phyloP scores from a whole-genome alignment of 805 yeast species.

The Alloascoidea hylecoeti region DNA sequence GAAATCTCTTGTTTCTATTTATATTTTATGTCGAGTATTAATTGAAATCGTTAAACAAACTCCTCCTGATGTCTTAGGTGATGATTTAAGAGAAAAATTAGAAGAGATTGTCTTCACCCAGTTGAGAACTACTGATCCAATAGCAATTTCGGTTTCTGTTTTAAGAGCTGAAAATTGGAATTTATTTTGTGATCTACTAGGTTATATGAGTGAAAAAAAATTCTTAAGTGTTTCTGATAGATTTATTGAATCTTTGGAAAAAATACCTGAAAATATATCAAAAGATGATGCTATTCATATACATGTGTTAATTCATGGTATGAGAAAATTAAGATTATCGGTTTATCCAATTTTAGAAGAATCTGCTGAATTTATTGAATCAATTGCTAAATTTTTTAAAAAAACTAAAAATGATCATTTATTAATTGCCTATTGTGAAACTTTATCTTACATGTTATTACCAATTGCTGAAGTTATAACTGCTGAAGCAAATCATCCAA shows the following conservation, averaged over 20 bases:
- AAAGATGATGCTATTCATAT: constrained; percentile 44
- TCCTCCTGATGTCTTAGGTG: constrained; percentile 58
- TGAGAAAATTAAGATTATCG: constrained; percentile 69
- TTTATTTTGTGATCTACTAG: constrained; percentile 75
- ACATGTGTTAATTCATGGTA: constrained; percentile 74
- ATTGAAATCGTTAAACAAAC: constrained; percentile 88
- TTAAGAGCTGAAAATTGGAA: constrained; percentile 92
- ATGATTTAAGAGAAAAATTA: constrained; percentile 64
- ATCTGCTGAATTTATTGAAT: constrained; percentile 77
- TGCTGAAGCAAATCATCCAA: constrained; percentile 93
- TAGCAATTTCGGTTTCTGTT: constrained; percentile 43
- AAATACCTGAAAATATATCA: constrained; percentile 39
- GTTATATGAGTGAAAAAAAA: constrained; percentile 77
- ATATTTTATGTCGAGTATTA: constrained; percentile 78
- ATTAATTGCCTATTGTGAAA: constrained; percentile 73
- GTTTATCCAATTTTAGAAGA: constrained; percentile 90
- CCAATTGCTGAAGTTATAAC: constrained; percentile 79
- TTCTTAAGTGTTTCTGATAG: constrained; percentile 85
- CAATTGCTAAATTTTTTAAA: constrained; percentile 72
- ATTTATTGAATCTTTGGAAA: constrained; percentile 86
- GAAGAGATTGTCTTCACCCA: constrained; percentile 93
- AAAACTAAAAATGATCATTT: constrained; percentile 52
- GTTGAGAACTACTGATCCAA: constrained; percentile 76
- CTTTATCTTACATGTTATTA: constrained; percentile 54
- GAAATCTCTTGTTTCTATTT: constrained; percentile 76